These are phyloP conservation scores for Rachicladosporium sp. DNA, from an alignment of 2,329 filamentous ascomycete species.

Conservation along the genomic window DNA sequence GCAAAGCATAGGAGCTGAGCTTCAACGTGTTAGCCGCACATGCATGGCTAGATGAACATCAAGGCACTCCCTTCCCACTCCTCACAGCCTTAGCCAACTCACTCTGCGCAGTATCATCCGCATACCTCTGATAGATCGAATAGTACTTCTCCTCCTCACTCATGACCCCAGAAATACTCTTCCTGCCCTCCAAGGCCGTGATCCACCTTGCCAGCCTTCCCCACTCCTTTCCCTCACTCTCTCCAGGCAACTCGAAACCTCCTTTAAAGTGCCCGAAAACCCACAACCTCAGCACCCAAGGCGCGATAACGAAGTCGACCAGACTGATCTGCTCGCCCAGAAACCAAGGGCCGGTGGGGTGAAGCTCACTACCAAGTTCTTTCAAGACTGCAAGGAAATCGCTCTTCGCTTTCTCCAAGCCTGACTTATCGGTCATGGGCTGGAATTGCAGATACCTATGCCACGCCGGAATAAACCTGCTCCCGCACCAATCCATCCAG, in stretches of 20 bases:
- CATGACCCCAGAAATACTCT: slow-evolving; percentile 55
- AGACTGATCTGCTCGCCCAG: slow-evolving; percentile 50
- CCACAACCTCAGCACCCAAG: slow-evolving; percentile 59
- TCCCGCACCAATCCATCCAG: slow-evolving; percentile 62
- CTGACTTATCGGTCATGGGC: slow-evolving; percentile 26
- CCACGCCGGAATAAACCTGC: slow-evolving; percentile 55
- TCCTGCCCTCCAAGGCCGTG: slow-evolving; percentile 44
- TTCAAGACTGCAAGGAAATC: slow-evolving; percentile 49
- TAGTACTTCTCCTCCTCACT: slow-evolving; percentile 57
- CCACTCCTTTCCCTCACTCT: slow-evolving; percentile 44
- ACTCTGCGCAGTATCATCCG: slow-evolving; percentile 34
- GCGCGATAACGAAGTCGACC: slow-evolving; percentile 59
- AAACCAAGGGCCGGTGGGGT: slow-evolving; percentile 53
- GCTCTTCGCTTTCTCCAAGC: slow-evolving; percentile 38
- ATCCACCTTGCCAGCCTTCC: slow-evolving; percentile 53
- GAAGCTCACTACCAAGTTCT: slow-evolving; percentile 51
- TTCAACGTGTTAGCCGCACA: too few species aligned
- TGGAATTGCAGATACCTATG: slow-evolving; percentile 48
- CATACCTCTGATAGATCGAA: slow-evolving; percentile 48
- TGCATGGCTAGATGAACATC: slow-evolving; percentile 11
- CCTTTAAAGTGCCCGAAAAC: slow-evolving; percentile 64
- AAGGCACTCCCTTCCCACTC: slow-evolving; percentile 51
- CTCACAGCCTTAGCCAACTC: slow-evolving; percentile 40
- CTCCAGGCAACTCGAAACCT: slow-evolving; percentile 34
- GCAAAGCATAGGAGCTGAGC: too few species aligned